These are phyloP conservation scores for Aspergillus proliferans DNA, from an alignment of 2,329 filamentous ascomycete genomes.

Conservation along the genomic window DNA sequence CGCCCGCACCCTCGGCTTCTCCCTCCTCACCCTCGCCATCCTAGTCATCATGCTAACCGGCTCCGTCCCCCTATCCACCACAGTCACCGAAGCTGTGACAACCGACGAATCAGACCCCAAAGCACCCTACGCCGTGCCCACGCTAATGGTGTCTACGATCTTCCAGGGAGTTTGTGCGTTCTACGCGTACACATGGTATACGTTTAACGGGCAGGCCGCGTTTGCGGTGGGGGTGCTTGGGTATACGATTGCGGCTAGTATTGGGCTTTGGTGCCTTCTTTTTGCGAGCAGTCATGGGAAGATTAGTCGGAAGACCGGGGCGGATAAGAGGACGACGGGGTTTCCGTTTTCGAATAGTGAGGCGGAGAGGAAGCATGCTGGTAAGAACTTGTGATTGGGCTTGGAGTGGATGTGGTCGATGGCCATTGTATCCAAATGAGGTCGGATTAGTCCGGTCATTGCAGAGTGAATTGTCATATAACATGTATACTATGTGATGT, in stretches of 20 bases:
- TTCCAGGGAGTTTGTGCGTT: constrained; percentile 60
- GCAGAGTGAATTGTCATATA: too few species aligned
- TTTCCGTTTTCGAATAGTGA: constrained; percentile 60
- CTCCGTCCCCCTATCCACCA: constrained; percentile 58
- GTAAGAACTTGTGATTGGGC: constrained; percentile 20
- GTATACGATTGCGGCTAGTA: constrained; percentile 51
- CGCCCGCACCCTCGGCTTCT: constrained; percentile 62
- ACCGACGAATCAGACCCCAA: constrained; percentile 42
- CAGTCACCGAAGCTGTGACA: constrained; percentile 35
- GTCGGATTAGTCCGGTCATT: neutral
- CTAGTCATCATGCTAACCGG: constrained; percentile 65
- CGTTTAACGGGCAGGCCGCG: constrained; percentile 48
- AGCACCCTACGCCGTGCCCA: constrained; percentile 60
- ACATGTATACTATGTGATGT: too few species aligned
- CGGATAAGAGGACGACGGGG: constrained; percentile 60
- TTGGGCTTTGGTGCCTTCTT: constrained; percentile 60
- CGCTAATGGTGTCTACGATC: constrained; percentile 57
- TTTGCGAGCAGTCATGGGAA: constrained; percentile 52
- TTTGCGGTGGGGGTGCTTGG: constrained; percentile 57
- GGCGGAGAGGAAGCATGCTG: constrained; percentile 46
- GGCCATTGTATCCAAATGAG: neutral
- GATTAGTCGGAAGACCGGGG: constrained; percentile 58
- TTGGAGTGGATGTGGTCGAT: neutral
- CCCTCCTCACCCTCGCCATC: constrained; percentile 58
- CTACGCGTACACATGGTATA: constrained; percentile 64